Evolutionary conservation across 768 basidiomycete species (phyloP).

Genomic region (Lactifluus volemus): DNA sequence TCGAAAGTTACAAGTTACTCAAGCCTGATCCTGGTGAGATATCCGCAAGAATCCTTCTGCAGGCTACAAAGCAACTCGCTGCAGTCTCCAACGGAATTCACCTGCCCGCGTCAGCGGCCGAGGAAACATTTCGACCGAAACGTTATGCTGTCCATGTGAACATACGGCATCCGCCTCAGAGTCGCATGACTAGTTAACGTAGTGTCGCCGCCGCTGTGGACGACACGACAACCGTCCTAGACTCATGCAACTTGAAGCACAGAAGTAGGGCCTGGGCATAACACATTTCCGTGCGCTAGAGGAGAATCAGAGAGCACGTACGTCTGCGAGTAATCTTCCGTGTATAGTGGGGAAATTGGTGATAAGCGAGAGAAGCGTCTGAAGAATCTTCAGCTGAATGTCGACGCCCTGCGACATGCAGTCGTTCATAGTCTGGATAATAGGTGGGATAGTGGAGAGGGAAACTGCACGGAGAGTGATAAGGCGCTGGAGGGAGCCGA

Average conservation of each 20-base stretch:
- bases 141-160: not conserved
- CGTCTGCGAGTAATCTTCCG: slow-evolving; percentile 72
- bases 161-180: no score
- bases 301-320: slow-evolving; percentile 31
- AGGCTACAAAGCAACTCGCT: not conserved
- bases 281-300: not conserved
- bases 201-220: slow-evolving; percentile 95
- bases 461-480: slow-evolving; percentile 83
- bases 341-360: slow-evolving; percentile 82
- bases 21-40: slow-evolving; percentile 2
- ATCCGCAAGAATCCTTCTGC: not conserved
- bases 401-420: slow-evolving; percentile 94
- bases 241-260: slow-evolving; percentile 94
- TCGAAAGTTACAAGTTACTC: slow-evolving; percentile 13
- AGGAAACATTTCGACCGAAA: not conserved
- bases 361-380: slow-evolving; percentile 84
- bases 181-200: slow-evolving; percentile 94
- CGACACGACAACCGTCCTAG: slow-evolving; percentile 91
- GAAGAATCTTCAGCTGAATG: slow-evolving; percentile 89
- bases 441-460: slow-evolving; percentile 64
- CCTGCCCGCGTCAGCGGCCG: not conserved
- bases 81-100: not conserved
- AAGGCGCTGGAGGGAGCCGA: slow-evolving; percentile 85
- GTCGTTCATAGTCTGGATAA: slow-evolving; percentile 77
- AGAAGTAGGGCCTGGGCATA: slow-evolving; percentile 66